phyloP scores from a whole-genome alignment of 768 basidiomycete species.

The Trametes cubensis region DNA sequence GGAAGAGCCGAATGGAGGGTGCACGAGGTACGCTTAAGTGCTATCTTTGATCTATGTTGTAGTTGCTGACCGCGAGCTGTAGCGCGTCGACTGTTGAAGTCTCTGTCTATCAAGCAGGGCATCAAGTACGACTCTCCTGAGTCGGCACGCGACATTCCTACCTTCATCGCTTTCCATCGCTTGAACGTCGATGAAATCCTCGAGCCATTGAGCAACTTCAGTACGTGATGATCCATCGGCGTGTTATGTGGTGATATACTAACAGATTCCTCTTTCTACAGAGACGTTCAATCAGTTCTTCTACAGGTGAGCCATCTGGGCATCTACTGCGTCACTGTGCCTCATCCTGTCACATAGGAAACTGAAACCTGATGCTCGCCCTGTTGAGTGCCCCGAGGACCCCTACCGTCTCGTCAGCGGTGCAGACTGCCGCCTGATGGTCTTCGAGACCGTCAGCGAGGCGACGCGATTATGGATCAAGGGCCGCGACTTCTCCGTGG shows the following conservation, averaged over 20 bases:
- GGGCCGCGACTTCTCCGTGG: conserved; percentile 88
- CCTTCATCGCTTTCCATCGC: conserved; percentile 89
- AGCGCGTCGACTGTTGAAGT: conserved; percentile 85
- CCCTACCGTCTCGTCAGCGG: conserved; percentile 79
- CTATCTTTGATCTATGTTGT: background rate
- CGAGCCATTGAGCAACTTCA: conserved; percentile 83
- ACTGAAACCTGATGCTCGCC: conserved; percentile 82
- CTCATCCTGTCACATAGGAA: conserved; percentile 52
- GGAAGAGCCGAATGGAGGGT: conserved; percentile 87
- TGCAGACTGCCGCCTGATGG: conserved; percentile 98
- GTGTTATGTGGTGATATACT: background rate
- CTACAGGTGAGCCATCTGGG: conserved; percentile 40
- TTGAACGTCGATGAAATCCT: conserved; percentile 81
- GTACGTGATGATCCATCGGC: conserved; percentile 45
- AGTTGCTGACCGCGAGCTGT: conserved; percentile 1
- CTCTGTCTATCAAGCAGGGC: conserved; percentile 91
- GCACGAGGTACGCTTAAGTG: conserved; percentile 59
- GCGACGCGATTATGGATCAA: conserved; percentile 97
- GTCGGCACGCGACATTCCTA: conserved; percentile 80
- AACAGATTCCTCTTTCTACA: conserved; percentile 31
- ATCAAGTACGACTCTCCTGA: conserved; percentile 87
- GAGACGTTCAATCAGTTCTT: conserved; percentile 96
- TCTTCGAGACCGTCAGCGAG: conserved; percentile 82
- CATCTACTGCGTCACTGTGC: no score
- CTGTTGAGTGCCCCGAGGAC: conserved; percentile 70